Conservation (phyloP, 2,329 filamentous ascomycete species). For the Hypoxylon sp. region DNA sequence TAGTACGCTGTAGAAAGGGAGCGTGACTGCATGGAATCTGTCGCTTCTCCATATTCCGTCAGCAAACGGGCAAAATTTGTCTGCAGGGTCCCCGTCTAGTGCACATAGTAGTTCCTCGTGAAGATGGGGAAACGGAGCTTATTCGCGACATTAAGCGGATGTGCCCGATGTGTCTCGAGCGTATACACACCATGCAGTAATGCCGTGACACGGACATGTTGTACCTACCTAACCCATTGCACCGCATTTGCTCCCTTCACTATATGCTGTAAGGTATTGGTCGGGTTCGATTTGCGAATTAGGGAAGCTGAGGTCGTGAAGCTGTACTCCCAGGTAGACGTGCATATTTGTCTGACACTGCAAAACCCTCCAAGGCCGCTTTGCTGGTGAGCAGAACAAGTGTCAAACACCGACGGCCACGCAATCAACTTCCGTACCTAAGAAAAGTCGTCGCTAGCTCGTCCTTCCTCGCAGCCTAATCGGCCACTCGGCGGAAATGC, state of each 20-base stretch:
- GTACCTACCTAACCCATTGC: background rate
- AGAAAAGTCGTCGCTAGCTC: constrained; percentile 1
- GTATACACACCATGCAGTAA: constrained; percentile 6
- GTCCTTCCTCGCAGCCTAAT: constrained; percentile 13
- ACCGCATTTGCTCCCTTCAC: background rate
- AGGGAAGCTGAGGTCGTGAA: background rate
- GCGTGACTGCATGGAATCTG: constrained; percentile 33
- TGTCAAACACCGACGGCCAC: constrained; percentile 4
- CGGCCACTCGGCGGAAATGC: background rate
- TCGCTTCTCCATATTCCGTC: constrained; percentile 19
- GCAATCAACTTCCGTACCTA: constrained; percentile 1
- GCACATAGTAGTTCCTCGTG: too few relatives aligned
- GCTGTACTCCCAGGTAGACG: background rate
- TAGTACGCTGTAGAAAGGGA: constrained; percentile 1
- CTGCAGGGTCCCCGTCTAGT: constrained; percentile 15
- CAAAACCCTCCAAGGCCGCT: background rate
- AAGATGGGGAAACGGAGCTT: background rate
- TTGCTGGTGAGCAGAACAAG: constrained; percentile 1
- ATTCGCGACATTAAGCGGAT: constrained; percentile 6
- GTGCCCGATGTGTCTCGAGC: constrained; percentile 17
- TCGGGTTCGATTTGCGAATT: background rate
- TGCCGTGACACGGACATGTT: background rate
- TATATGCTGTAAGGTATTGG: background rate
- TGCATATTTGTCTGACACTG: constrained; percentile 5
- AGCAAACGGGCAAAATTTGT: constrained; percentile 17